Conservation (phyloP, 257 asterid species). For the Solanum arcanum region DNA sequence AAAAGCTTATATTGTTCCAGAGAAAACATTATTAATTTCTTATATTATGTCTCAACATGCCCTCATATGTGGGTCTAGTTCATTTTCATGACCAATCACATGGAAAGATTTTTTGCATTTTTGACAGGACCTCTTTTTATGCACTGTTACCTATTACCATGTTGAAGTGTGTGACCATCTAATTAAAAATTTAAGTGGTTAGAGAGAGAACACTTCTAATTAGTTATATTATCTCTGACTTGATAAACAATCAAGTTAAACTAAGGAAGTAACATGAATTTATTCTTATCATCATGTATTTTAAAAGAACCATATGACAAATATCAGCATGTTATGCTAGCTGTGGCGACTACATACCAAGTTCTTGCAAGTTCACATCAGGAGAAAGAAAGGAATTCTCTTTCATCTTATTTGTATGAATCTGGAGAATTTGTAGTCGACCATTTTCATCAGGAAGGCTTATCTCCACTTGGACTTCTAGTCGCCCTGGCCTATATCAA, state of each 20-base stretch:
- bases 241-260: not conserved
- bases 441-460: constrained; percentile 99
- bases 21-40: not conserved
- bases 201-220: not conserved
- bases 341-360: constrained; percentile 45
- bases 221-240: not conserved
- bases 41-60: not conserved
- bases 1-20: not conserved
- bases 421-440: constrained; percentile 93
- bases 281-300: not conserved
- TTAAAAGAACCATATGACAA: not conserved
- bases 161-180: not conserved
- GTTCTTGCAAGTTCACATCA: constrained; percentile 83
- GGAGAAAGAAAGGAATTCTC: constrained; percentile 93
- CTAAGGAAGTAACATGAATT: not conserved
- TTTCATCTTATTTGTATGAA: constrained; percentile 94
- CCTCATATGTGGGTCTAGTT: not conserved
- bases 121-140: not conserved
- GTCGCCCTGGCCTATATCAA: constrained; percentile 83
- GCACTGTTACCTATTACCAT: not conserved
- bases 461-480: constrained; percentile 98
- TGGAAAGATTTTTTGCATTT: not conserved
- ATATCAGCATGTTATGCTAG: not conserved
- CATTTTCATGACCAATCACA: not conserved
- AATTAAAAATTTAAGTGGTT: not conserved